Evolutionary conservation across 371 early-diverging fungal species (phyloP).

Genomic region (Entomophthora muscae): DNA sequence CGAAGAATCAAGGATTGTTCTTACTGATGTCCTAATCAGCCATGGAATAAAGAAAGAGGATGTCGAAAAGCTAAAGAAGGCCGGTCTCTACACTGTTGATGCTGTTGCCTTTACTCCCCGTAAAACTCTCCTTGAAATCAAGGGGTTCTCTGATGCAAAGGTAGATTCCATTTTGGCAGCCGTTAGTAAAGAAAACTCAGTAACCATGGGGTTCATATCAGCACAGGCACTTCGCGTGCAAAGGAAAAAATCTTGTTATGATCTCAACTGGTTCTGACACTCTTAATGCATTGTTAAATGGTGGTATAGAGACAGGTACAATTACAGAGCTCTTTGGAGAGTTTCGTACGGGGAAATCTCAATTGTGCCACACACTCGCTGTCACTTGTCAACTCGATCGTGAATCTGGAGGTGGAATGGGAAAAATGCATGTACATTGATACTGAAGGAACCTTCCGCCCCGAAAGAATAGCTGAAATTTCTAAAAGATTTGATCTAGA

Average conservation of each 20-base stretch:
- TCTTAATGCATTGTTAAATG: constrained; percentile 89
- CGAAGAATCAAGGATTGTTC: background rate
- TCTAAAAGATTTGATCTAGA: constrained; percentile 83
- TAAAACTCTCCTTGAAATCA: constrained; percentile 77
- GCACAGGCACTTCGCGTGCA: constrained; percentile 89
- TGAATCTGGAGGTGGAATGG: constrained; percentile 85
- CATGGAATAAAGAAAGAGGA: constrained; percentile 68
- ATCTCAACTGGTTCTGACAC: constrained; percentile 94
- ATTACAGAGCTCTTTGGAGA: constrained; percentile 99
- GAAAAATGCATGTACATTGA: constrained; percentile 98
- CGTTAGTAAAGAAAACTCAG: constrained; percentile 38
- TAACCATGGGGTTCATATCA: constrained; percentile 96
- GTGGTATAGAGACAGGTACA: constrained; percentile 95
- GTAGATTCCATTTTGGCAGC: constrained; percentile 95
- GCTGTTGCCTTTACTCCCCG: constrained; percentile 93
- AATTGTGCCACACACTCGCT: constrained; percentile 95
- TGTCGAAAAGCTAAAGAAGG: constrained; percentile 74
- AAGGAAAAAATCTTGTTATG: constrained; percentile 65
- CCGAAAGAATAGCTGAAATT: constrained; percentile 76
- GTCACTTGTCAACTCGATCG: constrained; percentile 92
- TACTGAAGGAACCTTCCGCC: constrained; percentile 98
- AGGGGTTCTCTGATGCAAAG: constrained; percentile 97
- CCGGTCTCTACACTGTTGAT: constrained; percentile 92
- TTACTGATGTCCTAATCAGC: background rate
- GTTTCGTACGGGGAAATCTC: constrained; percentile 99